Evolutionary conservation across 2,329 filamentous ascomycete genomes (phyloP), one percentile per base, ranked within the genome.

Genomic region (Penicillium freii): DNA sequence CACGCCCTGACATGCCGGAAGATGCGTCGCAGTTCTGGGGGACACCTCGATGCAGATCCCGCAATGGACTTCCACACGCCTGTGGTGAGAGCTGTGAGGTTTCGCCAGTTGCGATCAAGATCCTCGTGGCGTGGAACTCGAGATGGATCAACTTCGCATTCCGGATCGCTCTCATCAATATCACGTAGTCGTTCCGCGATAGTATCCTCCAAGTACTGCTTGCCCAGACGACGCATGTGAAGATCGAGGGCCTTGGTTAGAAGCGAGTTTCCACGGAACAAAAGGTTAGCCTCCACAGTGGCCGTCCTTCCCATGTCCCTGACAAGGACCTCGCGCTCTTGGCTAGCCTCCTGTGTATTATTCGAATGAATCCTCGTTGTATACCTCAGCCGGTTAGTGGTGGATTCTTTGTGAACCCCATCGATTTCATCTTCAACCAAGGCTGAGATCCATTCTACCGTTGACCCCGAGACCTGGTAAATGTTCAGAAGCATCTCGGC

Each of bases 371-470:
- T 87, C 71, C 82, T 89, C 81, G 80, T 87, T 45, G 80, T 84
- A 69, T 86, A 86, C 34, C 84, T 75, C 49, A 87, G 71, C 38
- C 84, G 71, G 60, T 78, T 91, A 61, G 88, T 84, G 0, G 88
- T 85, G 15, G 87, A 86, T 65, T 96, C 92, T 69, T 88, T 95
- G 54, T 91, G 86, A 19, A 94, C 87, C 0, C 93, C 93, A 69
- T 97, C 94, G 56, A 99, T 97, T 73, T 99, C 94, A 70, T 97
- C 93, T 73, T 99, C 94, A 0, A 97, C 90, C 40, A 99, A 80
- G 2, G 91, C 87, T 81, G 91, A 94, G 23, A 99, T 82, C 94
- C 94, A 99, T 58, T 97, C 91, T 43, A 84, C 83, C 2, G 90
- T 89, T 38, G 85, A 85, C 0, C 91, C 91, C 2, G 92, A 93